These are phyloP conservation scores for Magnaporthales sp. DNA, from an alignment of 2,329 filamentous ascomycete genomes.

Conservation along the genomic window DNA sequence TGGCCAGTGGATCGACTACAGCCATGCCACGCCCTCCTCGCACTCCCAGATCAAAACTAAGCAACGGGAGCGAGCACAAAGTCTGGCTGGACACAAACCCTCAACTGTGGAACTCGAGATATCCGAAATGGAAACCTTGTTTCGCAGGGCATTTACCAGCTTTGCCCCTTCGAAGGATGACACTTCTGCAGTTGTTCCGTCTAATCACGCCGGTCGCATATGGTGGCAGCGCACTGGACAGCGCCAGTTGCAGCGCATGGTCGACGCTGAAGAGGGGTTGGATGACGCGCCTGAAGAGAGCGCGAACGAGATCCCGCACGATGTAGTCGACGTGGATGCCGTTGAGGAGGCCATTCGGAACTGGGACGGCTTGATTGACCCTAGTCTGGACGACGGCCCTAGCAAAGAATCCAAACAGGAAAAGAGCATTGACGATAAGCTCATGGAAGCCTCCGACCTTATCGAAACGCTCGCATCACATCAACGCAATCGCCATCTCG, in stretches of 20 bases:
- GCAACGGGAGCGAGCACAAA: conserved; percentile 64
- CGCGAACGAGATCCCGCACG: conserved; percentile 22
- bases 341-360: conserved; percentile 47
- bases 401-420: conserved; percentile 32
- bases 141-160: conserved; percentile 69
- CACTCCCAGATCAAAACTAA: conserved; percentile 48
- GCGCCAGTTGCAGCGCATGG: conserved; percentile 54
- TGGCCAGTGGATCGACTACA: conserved; percentile 63
- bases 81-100: conserved; percentile 51
- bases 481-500: conserved; percentile 69
- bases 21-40: conserved; percentile 50
- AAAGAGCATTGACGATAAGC: conserved; percentile 58
- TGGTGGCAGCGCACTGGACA: conserved; percentile 71
- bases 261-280: conserved; percentile 37
- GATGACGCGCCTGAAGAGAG: conserved; percentile 23
- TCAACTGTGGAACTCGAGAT: conserved; percentile 47
- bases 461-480: conserved; percentile 70
- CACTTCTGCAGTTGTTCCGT: conserved; percentile 59
- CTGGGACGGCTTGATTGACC: conserved; percentile 53
- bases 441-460: conserved; percentile 66
- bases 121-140: conserved; percentile 64
- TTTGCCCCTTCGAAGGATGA: conserved; percentile 73
- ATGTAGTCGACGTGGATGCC: conserved; percentile 40
- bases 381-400: conserved; percentile 44
- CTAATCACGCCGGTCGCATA: conserved; percentile 56